Evolutionary conservation across 768 basidiomycete species (phyloP).

Genomic region (Rhizopogon rudus): DNA sequence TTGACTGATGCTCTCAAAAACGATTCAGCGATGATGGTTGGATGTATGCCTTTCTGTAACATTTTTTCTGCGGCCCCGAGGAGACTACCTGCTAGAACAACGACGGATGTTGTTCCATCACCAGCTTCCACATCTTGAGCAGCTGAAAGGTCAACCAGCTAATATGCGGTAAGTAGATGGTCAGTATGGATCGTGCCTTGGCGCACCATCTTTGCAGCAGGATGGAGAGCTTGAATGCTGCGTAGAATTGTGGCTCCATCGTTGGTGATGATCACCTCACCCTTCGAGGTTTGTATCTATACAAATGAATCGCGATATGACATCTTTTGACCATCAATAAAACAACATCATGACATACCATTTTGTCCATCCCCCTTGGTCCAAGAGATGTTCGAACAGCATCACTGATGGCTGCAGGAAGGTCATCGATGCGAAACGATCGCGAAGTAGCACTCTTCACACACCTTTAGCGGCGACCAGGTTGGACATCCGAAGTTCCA

Average conservation of each 20-base stretch:
- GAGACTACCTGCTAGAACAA: constrained; percentile 91
- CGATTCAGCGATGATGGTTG: constrained; percentile 93
- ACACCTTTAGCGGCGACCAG: constrained; percentile 97
- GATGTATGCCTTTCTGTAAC: constrained; percentile 95
- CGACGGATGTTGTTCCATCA: constrained; percentile 96
- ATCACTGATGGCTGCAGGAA: constrained; percentile 81
- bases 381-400: constrained; percentile 95
- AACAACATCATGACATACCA: constrained; percentile 50
- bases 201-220: constrained; percentile 92
- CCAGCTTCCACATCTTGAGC: constrained; percentile 99
- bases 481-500: constrained; percentile 96
- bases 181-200: not conserved
- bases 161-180: constrained; percentile 5
- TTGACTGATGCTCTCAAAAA: constrained; percentile 91
- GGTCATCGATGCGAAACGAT: constrained; percentile 4
- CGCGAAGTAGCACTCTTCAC: constrained; percentile 7
- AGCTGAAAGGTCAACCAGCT: constrained; percentile 96
- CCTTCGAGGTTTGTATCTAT: constrained; percentile 93
- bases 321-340: constrained; percentile 1
- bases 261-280: constrained; percentile 97
- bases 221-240: constrained; percentile 93
- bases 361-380: constrained; percentile 99
- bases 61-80: constrained; percentile 96
- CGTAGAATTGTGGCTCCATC: constrained; percentile 98
- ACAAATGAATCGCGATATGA: constrained; percentile 7